A percentile compares a stretch with the other conserved stretches of the same genome.
These are phyloP conservation scores for Epicoccum sorghinum DNA, from an alignment of 2,329 filamentous ascomycete genomes.

Conservation along the genomic window DNA sequence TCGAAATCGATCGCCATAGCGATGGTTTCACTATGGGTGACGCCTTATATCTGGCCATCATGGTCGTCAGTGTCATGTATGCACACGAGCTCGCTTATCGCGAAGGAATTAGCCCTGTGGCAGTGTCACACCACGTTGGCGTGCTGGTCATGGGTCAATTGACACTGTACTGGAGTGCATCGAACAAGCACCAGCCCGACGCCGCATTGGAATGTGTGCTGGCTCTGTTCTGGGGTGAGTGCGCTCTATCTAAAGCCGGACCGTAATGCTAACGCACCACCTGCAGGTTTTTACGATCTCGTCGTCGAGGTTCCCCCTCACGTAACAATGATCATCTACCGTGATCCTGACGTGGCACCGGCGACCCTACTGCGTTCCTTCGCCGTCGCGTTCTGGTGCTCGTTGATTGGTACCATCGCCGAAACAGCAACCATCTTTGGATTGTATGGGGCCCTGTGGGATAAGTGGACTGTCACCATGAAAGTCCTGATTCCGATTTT, in stretches of 20 bases:
- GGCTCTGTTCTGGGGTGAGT: slow-evolving; percentile 12
- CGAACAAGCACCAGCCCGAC: slow-evolving; percentile 4
- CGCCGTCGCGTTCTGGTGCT: slow-evolving; percentile 12
- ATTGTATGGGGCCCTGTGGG: slow-evolving; percentile 4
- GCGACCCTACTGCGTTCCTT: slow-evolving; percentile 4
- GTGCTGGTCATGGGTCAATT: slow-evolving; percentile 15
- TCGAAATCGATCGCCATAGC: neutral
- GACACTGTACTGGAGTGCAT: slow-evolving; percentile 17
- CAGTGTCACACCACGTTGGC: slow-evolving; percentile 14
- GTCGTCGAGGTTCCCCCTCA: slow-evolving; percentile 15
- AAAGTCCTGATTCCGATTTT: slow-evolving; percentile 11
- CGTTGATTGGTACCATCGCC: slow-evolving; percentile 9
- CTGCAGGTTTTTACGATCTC: slow-evolving; percentile 12
- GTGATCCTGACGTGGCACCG: slow-evolving; percentile 7
- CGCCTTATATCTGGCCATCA: slow-evolving; percentile 12
- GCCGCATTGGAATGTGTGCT: slow-evolving; percentile 9
- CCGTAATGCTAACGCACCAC: neutral
- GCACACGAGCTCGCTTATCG: slow-evolving; percentile 12
- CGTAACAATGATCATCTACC: slow-evolving; percentile 16
- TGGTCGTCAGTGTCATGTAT: slow-evolving; percentile 16
- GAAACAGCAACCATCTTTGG: slow-evolving; percentile 13
- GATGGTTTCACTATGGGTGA: slow-evolving; percentile 13
- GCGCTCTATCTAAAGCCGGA: neutral
- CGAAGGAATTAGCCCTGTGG: slow-evolving; percentile 13
- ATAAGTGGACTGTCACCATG: slow-evolving; percentile 15